Conservation (phyloP, 2,329 filamentous ascomycete genomes). For the Trichoderma polysporum region DNA sequence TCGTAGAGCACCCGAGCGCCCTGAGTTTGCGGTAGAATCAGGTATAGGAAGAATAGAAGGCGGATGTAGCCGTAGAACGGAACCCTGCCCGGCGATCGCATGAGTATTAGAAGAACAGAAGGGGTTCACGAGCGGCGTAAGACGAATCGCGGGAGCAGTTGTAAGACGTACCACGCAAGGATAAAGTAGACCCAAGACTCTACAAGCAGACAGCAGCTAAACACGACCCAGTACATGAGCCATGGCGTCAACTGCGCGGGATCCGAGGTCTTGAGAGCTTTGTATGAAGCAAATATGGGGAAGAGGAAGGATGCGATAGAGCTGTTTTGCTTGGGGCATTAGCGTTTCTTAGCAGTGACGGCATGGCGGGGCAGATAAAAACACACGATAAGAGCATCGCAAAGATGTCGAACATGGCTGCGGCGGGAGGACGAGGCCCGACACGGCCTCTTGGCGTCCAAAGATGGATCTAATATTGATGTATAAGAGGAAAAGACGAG, state of each 20-base stretch:
- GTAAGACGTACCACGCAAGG: slow-evolving; percentile 65
- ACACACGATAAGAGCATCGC: slow-evolving; percentile 76
- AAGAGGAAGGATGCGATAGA: slow-evolving; percentile 88
- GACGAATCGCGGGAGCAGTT: not conserved
- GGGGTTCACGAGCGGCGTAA: not conserved
- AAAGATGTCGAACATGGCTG: slow-evolving; percentile 72
- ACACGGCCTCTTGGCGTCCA: slow-evolving; percentile 30
- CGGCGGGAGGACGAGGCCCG: slow-evolving; percentile 25
- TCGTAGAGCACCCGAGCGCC: slow-evolving; percentile 86
- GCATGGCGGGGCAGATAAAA: slow-evolving; percentile 18
- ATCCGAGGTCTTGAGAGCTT: slow-evolving; percentile 90
- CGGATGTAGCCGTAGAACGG: slow-evolving; percentile 94
- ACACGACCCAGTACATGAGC: slow-evolving; percentile 98
- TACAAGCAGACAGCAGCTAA: slow-evolving; percentile 75
- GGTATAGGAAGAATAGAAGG: slow-evolving; percentile 83
- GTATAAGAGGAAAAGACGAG: not conserved
- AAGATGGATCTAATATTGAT: not conserved
- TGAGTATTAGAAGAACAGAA: not conserved
- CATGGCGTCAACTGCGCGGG: slow-evolving; percentile 90
- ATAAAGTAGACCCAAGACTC: slow-evolving; percentile 90
- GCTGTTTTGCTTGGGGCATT: slow-evolving; percentile 44
- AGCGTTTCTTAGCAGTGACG: slow-evolving; percentile 22
- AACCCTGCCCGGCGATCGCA: slow-evolving; percentile 53
- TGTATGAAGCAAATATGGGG: slow-evolving; percentile 95
- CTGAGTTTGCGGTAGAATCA: slow-evolving; percentile 96